Evolutionary conservation across 202 grass and related monocot genomes (phyloP), one percentile per base, ranked within the genome.

Genomic region (Setaria italica): DNA sequence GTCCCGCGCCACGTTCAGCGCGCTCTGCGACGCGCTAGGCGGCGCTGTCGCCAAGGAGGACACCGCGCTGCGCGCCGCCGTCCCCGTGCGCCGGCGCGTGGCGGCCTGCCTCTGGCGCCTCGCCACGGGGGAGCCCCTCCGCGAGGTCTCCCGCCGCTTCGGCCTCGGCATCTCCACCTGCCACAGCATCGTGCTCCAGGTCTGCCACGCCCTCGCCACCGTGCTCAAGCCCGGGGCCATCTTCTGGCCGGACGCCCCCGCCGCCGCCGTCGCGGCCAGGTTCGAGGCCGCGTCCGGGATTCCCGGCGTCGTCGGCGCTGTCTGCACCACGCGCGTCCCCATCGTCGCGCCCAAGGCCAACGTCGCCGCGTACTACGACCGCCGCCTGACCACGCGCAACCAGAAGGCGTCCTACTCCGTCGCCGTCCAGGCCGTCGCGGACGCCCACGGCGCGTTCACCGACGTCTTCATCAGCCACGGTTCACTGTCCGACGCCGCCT

Each of bases 111-210:
- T 97, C 48, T 92, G 85, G 90, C 90, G 92, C 50, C 88, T 97
- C 30, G 92, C 94, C 76, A 94, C 94, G 3, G 94, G 85, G 5
- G 94, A 97, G 62, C 91, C 94, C 5, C 90, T 94, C 68, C 84
- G 90, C 35, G 37, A 89, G 14, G 90, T 97, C 48, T 92, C 91
- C 13, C 80, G 74, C 42, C 85, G 88, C 29, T 97, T 97, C 74
- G 94, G 94, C 70, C 85, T 97, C 12, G 94, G 92, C 35, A 94
- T 92, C 80, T 94, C 94, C 70, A 94, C 94, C 56, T 94, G 94
- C 80, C 92, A 95, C 77, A 91, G 82, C 72, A 87, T 95, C 56
- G 72, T 95, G 19, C 57, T 92, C 60, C 76, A 95, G 93, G 90
- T 92, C 74, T 95, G 83, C 90, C 80, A 41, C 20, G 90, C 90